phyloP scores from a whole-genome alignment of 805 yeast species.

The Metschnikowia similis region DNA sequence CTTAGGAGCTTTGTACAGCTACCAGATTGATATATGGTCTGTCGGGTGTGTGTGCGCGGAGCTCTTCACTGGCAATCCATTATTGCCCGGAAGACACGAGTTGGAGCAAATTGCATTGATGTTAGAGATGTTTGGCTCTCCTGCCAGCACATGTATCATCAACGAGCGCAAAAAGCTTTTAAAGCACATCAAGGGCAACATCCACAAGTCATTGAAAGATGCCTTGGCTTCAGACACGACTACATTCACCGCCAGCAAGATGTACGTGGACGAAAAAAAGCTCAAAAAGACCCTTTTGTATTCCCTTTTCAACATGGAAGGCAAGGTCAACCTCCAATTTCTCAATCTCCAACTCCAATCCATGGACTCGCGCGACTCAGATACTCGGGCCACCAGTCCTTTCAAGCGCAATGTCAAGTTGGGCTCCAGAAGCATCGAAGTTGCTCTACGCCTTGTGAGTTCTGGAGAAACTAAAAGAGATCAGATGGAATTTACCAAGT shows the following conservation, averaged over 20 bases:
- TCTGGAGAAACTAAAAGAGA: constrained; percentile 12
- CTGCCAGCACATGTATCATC: constrained; percentile 37
- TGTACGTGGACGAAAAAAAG: constrained; percentile 27
- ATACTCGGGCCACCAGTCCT: constrained; percentile 6
- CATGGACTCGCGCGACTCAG: constrained; percentile 4
- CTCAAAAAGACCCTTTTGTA: constrained; percentile 33
- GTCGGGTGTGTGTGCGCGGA: constrained; percentile 65
- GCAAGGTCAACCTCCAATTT: constrained; percentile 33
- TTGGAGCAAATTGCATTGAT: constrained; percentile 42
- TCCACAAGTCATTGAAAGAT: constrained; percentile 10
- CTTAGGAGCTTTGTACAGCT: constrained; percentile 57
- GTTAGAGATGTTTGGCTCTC: constrained; percentile 45
- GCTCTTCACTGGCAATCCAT: constrained; percentile 16
- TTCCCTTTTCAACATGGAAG: constrained; percentile 35
- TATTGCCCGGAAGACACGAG: constrained; percentile 35
- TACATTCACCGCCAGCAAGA: constrained; percentile 2
- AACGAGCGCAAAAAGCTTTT: constrained; percentile 36
- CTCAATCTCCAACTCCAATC: constrained; percentile 26
- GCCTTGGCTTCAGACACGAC: constrained; percentile 11
- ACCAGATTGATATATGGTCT: constrained; percentile 84
- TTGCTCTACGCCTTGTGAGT: constrained; percentile 21
- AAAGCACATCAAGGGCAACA: constrained; percentile 16
- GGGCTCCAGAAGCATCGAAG: constrained; percentile 29
- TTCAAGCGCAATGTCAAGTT: constrained; percentile 23
- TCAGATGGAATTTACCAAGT: constrained; percentile 20